A percentile compares a stretch with the other conserved stretches of the same genome.
phyloP scores from a whole-genome alignment of 2,329 filamentous ascomycete species.

The Aspergillus sp. region DNA sequence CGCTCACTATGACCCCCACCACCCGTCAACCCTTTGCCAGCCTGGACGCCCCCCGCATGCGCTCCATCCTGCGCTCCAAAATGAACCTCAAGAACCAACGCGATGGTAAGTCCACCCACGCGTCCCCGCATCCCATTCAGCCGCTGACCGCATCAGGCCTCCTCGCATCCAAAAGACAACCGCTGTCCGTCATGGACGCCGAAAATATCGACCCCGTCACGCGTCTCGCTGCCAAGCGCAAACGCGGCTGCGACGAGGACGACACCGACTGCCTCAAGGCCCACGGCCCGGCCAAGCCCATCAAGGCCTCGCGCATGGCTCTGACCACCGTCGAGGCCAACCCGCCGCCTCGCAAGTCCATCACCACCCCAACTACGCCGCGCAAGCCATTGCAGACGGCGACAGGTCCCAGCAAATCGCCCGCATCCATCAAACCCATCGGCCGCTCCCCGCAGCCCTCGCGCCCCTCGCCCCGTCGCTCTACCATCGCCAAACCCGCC shows the following conservation, averaged over 20 bases:
- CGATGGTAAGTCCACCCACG: slow-evolving; percentile 23
- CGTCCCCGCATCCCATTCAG: not conserved
- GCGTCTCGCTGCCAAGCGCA: slow-evolving; percentile 49
- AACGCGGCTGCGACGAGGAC: slow-evolving; percentile 31
- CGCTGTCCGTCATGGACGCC: slow-evolving; percentile 39
- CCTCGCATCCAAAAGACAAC: slow-evolving; percentile 15
- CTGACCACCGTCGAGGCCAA: slow-evolving; percentile 25
- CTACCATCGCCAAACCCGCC: slow-evolving; percentile 62
- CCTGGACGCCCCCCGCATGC: slow-evolving; percentile 31
- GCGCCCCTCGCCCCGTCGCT: slow-evolving; percentile 66
- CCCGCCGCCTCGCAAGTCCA: slow-evolving; percentile 12
- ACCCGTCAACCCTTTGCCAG: slow-evolving; percentile 34
- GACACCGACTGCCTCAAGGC: slow-evolving; percentile 28
- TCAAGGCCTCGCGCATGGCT: slow-evolving; percentile 45
- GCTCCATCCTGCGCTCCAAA: slow-evolving; percentile 28
- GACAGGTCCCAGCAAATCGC: too few species aligned
- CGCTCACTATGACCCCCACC: slow-evolving; percentile 34
- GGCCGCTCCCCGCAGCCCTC: slow-evolving; percentile 77
- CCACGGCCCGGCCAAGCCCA: slow-evolving; percentile 43
- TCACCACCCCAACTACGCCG: slow-evolving; percentile 18
- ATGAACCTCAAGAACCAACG: slow-evolving; percentile 33
- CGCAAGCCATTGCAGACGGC: slow-evolving; percentile 10
- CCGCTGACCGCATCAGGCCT: slow-evolving; percentile 6
- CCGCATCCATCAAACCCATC: slow-evolving; percentile 64
- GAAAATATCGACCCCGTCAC: slow-evolving; percentile 59